phyloP scores from a whole-genome alignment of 139 green algal genomes.

The Closterium sp. region DNA sequence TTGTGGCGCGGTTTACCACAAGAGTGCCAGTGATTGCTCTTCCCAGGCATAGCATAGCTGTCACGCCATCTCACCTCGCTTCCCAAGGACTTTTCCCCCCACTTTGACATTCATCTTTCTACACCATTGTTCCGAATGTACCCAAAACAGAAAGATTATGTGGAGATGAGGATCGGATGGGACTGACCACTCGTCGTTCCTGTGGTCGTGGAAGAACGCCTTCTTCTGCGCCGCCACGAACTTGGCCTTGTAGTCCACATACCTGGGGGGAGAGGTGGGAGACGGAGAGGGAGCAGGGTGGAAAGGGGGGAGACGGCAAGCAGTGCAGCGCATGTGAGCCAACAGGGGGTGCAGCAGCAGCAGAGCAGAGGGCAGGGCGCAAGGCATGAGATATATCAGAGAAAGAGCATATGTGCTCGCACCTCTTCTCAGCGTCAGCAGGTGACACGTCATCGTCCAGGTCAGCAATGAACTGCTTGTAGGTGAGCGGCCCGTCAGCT shows the following conservation, averaged over 20 bases:
- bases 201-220: conserved; percentile 45
- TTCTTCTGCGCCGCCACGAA: conserved; percentile 20
- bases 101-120: neutral
- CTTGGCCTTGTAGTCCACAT: conserved; percentile 40
- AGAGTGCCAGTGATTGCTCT: too few species aligned
- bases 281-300: neutral
- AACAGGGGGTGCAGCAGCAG: neutral
- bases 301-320: neutral
- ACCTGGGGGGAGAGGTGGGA: neutral
- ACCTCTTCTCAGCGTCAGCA: conserved; percentile 35
- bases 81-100: neutral
- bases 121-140: neutral
- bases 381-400: too few species aligned
- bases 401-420: too few species aligned
- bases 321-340: neutral
- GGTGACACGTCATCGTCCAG: conserved; percentile 48
- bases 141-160: too few species aligned
- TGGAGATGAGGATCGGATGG: too few species aligned
- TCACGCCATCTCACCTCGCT: neutral
- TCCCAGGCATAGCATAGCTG: too few species aligned
- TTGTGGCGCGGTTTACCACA: too few species aligned
- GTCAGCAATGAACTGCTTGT: conserved; percentile 50
- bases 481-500: conserved; percentile 19
- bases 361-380: too few species aligned
- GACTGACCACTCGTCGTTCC: conserved; percentile 42